Base-by-base conservation (phyloP, 352 stramenopile species). In the Phytopythium kandeliae region DNA sequence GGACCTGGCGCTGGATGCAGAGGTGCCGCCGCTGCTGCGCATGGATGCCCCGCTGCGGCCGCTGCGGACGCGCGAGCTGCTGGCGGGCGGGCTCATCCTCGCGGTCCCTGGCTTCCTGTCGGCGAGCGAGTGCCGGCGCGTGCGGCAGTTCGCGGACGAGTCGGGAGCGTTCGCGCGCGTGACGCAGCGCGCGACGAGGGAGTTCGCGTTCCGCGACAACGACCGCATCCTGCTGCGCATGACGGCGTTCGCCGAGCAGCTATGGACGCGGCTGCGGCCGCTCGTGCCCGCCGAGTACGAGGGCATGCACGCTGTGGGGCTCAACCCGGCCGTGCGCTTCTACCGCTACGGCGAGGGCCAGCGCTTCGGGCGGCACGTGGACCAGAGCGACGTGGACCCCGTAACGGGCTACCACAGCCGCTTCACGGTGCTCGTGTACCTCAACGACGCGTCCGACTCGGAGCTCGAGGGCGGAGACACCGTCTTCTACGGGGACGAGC, bases 341-440 rank as follows among this genome's bases (percentile, higher is more conserved):
- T 92, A 92, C 36, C 72, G 78, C 16, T 92, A 92, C 61, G 60
- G 60, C 40, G 57, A 55, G 6, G 78, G 78, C 15, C 81, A 92
- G 66, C 62, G 72, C 7, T 92, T 92, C 57, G 81, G 78, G 33
- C 90, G 78, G 44, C 78, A 90, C 50, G 78, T 92, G n/a, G 81
- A 92, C 58, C 77, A 90, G 65, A 92, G 81, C 64, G 76, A 90
- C 58, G 71, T 90, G 48, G 78, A 92, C 53, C 68, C 71, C 4
- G 54, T 78, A 47, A 92, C 81, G 31, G 67, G 74, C 40, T 74
- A 69, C 60, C 68, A 84, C 61, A 92, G 81, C 47, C 78, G 74
- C 63, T 90, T 89, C 60, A 92, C 81, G 10, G 71, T 90, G 57
- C 74, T 90, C 34, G 77, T 92, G 37, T 92, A 90, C 58, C 68